These are phyloP conservation scores for Aspergillus thermomutatus DNA, from an alignment of 2,329 filamentous ascomycete genomes.

Conservation along the genomic window DNA sequence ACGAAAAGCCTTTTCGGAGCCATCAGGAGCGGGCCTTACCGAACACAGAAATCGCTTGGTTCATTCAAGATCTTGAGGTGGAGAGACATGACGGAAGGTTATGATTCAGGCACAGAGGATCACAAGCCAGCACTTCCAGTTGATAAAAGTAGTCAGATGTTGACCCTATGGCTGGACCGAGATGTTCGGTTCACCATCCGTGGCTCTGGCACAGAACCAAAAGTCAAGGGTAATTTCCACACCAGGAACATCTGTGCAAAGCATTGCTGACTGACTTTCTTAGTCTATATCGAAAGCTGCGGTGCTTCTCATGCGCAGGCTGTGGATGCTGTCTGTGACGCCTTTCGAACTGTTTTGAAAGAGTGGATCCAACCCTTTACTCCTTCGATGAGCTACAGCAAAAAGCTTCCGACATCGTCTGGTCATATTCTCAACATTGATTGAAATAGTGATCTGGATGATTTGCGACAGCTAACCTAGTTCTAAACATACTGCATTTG, in stretches of 20 bases:
- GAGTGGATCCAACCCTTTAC: conserved; percentile 40
- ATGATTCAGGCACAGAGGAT: conserved; percentile 54
- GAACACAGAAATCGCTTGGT: conserved; percentile 48
- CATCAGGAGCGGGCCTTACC: conserved; percentile 47
- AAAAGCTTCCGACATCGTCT: conserved; percentile 37
- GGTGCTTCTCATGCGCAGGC: conserved; percentile 34
- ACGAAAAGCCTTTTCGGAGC: conserved; percentile 54
- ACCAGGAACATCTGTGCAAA: background rate
- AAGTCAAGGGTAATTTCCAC: conserved; percentile 55
- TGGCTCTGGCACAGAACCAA: conserved; percentile 63
- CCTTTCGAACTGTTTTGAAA: conserved; percentile 34
- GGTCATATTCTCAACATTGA: conserved; percentile 29
- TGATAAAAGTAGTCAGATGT: conserved; percentile 59
- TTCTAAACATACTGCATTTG: background rate
- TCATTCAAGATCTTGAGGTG: conserved; percentile 53
- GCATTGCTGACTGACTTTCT: background rate
- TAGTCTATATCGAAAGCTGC: conserved; percentile 45
- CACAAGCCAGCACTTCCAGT: conserved; percentile 54
- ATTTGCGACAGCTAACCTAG: background rate
- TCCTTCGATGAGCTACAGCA: conserved; percentile 35
- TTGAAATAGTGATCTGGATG: conserved; percentile 2
- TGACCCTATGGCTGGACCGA: conserved; percentile 57
- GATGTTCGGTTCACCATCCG: conserved; percentile 57
- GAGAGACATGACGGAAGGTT: conserved; percentile 61
- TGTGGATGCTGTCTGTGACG: conserved; percentile 34